Evolutionary conservation across 164 flowering plant genomes (phyloP).

Genomic region (Tinospora cordifolia): DNA sequence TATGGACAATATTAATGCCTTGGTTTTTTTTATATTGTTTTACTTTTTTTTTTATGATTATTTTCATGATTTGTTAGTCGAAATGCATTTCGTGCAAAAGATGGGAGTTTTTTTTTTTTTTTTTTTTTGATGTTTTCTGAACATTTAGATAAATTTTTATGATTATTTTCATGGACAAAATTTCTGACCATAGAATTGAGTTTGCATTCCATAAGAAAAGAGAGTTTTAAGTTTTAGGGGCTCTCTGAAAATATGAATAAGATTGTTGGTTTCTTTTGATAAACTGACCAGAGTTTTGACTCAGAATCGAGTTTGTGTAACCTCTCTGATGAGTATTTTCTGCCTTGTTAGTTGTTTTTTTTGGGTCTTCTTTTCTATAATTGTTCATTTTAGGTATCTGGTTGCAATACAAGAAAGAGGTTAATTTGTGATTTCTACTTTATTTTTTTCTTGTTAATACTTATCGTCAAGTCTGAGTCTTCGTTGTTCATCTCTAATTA

Average conservation of each 20-base stretch:
- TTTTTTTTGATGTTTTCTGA: not conserved
- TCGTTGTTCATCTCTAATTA: no score
- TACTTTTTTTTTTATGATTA: no score
- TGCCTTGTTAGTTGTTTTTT: not conserved
- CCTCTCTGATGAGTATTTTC: not conserved
- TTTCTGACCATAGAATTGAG: no score
- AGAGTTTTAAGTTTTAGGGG: no score
- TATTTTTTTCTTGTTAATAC: not conserved
- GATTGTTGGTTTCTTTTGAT: not conserved
- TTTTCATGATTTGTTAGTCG: not conserved
- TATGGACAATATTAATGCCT: no score
- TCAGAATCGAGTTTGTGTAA: not conserved
- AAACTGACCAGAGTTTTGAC: no score
- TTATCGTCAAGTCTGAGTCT: not conserved
- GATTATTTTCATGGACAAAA: no score
- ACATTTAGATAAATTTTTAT: not conserved
- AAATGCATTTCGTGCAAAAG: not conserved
- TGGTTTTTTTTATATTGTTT: no score
- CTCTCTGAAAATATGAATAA: no score
- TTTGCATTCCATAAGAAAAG: no score
- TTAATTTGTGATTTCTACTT: not conserved
- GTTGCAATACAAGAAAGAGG: not conserved
- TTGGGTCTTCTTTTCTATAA: not conserved
- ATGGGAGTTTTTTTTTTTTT: no score
- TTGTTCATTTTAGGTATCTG: not conserved